Conservation (phyloP, 2,329 filamentous ascomycete species). For the Rutstroemia sp. region DNA sequence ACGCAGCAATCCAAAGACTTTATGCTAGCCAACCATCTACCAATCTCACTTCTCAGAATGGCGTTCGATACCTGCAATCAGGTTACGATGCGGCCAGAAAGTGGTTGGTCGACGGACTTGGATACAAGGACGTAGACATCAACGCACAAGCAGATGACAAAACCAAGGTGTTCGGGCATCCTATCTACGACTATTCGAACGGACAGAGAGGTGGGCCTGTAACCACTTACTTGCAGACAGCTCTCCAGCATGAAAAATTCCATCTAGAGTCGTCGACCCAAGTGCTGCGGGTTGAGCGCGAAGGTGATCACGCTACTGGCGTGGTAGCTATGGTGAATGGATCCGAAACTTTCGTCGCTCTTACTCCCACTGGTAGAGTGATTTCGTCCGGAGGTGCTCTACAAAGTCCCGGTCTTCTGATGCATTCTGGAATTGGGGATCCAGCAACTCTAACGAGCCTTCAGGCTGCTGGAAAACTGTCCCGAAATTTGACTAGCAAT, state of each 20-base stretch:
- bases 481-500: conserved; percentile 23
- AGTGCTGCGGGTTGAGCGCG: conserved; percentile 39
- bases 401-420: conserved; percentile 44
- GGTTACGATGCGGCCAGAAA: conserved; percentile 39
- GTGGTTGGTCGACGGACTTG: conserved; percentile 43
- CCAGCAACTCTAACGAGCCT: conserved; percentile 25
- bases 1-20: conserved; percentile 38
- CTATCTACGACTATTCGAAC: conserved; percentile 40
- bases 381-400: conserved; percentile 44
- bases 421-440: conserved; percentile 44
- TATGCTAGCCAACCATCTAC: conserved; percentile 37
- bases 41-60: conserved; percentile 38
- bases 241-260: conserved; percentile 37
- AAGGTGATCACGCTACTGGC: conserved; percentile 34
- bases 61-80: conserved; percentile 39
- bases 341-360: conserved; percentile 12
- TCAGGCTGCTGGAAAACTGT: conserved; percentile 31
- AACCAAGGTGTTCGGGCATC: conserved; percentile 40
- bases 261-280: conserved; percentile 36
- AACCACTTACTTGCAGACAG: conserved; percentile 42
- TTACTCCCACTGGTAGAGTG: conserved; percentile 26
- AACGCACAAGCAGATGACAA: conserved; percentile 40
- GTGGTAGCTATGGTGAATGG: conserved; percentile 33
- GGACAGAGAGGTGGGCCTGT: conserved; percentile 44
- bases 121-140: conserved; percentile 40